Conservation (phyloP, 208 protist genomes). For the Trypanosoma rangeli region DNA sequence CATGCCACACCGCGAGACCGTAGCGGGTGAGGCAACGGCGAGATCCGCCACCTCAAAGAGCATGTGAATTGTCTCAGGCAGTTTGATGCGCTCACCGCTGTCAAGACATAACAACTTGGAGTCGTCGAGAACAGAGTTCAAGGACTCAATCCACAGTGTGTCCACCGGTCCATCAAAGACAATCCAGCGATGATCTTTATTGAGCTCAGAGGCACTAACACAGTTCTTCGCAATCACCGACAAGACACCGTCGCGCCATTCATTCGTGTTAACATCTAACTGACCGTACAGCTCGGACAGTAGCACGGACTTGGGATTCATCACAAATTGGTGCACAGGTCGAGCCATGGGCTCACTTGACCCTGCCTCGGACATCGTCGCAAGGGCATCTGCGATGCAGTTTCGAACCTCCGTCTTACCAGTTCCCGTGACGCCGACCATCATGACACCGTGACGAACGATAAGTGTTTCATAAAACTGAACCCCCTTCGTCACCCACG, state of each 20-base stretch:
- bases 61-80: constrained; percentile 95
- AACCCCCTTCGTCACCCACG: constrained; percentile 95
- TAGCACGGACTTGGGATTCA: constrained; percentile 98
- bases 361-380: constrained; percentile 46
- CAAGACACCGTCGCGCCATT: constrained; percentile 94
- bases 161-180: constrained; percentile 99
- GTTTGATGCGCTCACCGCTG: constrained; percentile 97
- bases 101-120: constrained; percentile 98
- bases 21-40: constrained; percentile 97
- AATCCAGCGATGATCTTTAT: constrained; percentile 94
- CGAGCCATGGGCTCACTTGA: constrained; percentile 76
- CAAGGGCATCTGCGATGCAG: constrained; percentile 81
- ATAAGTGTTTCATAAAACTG: constrained; percentile 98
- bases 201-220: constrained; percentile 79
- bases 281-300: constrained; percentile 98
- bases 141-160: constrained; percentile 99
- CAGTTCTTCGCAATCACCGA: constrained; percentile 90
- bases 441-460: constrained; percentile 98
- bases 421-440: constrained; percentile 97
- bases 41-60: constrained; percentile 98
- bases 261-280: constrained; percentile 93
- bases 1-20: constrained; percentile 98
- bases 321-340: constrained; percentile 89
- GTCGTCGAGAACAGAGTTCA: constrained; percentile 99
- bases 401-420: constrained; percentile 93